phyloP scores from a whole-genome alignment of 202 grass and related monocot species.

The Panicum virgatum region DNA sequence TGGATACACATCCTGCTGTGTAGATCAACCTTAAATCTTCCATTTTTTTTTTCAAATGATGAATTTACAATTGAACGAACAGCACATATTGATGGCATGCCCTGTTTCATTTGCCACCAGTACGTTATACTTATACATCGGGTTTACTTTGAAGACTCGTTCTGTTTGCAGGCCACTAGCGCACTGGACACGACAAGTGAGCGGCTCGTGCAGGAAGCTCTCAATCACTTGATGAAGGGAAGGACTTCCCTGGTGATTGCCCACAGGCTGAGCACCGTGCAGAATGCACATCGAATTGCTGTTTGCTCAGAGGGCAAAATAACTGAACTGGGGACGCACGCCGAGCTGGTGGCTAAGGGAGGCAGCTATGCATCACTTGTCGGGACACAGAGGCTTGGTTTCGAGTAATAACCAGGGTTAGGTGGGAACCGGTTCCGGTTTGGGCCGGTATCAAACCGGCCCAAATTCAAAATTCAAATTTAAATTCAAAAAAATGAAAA shows the following conservation, averaged over 20 bases:
- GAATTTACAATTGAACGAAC: background rate
- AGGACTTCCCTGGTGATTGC: conserved; percentile 95
- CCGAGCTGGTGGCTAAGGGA: conserved; percentile 65
- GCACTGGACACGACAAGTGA: conserved; percentile 89
- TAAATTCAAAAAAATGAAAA: no score
- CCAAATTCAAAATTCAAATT: no score
- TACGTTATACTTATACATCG: no score
- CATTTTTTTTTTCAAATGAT: background rate
- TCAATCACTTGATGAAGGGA: conserved; percentile 82
- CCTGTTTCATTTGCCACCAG: background rate
- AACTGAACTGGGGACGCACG: conserved; percentile 69
- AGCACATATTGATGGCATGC: background rate
- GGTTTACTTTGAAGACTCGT: background rate
- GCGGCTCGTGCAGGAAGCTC: conserved; percentile 84
- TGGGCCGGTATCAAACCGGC: no score
- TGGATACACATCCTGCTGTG: background rate
- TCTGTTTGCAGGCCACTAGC: conserved; percentile 72
- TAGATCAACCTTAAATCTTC: background rate
- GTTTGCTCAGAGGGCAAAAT: conserved; percentile 79
- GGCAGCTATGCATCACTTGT: conserved; percentile 85
- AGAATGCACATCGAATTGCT: conserved; percentile 82
- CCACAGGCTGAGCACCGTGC: conserved; percentile 87
- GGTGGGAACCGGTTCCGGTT: no score
- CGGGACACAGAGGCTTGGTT: conserved; percentile 76
- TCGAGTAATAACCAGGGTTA: no score